Conservation (phyloP, 495 filamentous ascomycete species). For the Zalerion maritima region DNA sequence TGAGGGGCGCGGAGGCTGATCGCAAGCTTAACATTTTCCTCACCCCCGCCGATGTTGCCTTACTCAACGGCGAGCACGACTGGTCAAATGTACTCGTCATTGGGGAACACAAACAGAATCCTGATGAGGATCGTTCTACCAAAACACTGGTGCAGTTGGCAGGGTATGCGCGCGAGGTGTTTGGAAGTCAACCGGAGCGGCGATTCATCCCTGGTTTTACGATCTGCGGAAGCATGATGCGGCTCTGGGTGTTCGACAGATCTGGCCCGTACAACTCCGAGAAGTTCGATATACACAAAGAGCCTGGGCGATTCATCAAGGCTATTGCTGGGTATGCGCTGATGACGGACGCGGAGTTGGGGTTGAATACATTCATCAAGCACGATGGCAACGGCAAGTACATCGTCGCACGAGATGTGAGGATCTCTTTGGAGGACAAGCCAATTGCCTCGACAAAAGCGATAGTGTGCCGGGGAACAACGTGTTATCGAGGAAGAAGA, state of each 20-base stretch:
- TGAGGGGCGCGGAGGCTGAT: conserved; percentile 13
- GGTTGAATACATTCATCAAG: conserved; percentile 17
- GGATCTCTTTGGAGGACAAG: conserved; percentile 7
- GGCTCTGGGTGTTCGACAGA: conserved; percentile 23
- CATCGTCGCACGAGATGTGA: conserved; percentile 7
- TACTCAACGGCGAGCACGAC: conserved; percentile 8
- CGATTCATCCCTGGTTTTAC: conserved; percentile 19
- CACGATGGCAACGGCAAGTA: conserved; percentile 7
- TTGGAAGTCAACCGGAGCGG: conserved; percentile 14
- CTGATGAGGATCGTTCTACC: conserved; percentile 5
- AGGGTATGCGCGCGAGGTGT: conserved; percentile 10
- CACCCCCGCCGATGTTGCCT: conserved; percentile 8
- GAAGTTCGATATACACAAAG: conserved; percentile 20
- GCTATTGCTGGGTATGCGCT: conserved; percentile 17
- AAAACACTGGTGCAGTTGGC: conserved; percentile 11
- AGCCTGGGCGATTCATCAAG: conserved; percentile 15
- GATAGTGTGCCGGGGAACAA: conserved; percentile 8
- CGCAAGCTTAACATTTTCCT: conserved; percentile 14
- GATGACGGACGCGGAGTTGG: conserved; percentile 18
- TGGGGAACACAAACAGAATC: conserved; percentile 16
- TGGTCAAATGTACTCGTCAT: conserved; percentile 14
- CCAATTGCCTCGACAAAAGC: conserved; percentile 8
- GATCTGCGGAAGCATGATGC: conserved; percentile 14
- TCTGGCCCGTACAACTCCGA: conserved; percentile 20
- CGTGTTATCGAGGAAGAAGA: conserved; percentile 11